Percentiles rank a stretch among this genome's conserved stretches.
phyloP scores from a whole-genome alignment of 2,329 filamentous ascomycete species.

The Cordyceps militaris region DNA sequence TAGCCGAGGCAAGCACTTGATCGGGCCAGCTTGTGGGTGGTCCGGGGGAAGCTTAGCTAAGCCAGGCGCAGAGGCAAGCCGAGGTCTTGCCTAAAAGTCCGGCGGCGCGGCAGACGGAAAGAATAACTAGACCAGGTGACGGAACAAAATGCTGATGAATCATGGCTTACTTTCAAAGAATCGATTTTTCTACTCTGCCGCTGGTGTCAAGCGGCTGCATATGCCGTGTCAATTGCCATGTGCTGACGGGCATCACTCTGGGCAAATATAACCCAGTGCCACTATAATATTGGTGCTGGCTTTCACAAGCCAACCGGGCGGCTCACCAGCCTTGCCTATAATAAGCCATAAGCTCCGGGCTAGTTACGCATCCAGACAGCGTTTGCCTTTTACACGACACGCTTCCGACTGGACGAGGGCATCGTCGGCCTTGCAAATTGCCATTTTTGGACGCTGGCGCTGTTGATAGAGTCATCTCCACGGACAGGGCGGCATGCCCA shows the following conservation, averaged over 20 bases:
- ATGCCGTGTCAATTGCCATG: not conserved
- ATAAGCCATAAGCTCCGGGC: not conserved
- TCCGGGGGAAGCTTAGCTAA: conserved; percentile 8
- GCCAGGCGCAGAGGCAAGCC: not conserved
- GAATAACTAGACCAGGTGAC: not conserved
- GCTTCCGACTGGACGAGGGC: not conserved
- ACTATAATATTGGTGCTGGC: no score
- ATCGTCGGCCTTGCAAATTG: not conserved
- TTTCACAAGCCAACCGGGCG: not conserved
- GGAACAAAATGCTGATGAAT: not conserved
- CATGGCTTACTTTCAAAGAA: not conserved
- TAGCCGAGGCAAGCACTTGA: conserved; percentile 23
- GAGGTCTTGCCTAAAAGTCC: conserved; percentile 11
- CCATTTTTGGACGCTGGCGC: not conserved
- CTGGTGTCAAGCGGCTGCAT: not conserved
- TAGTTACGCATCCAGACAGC: not conserved
- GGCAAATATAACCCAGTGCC: not conserved
- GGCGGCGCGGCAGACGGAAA: not conserved
- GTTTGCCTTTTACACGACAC: not conserved
- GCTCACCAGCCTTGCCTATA: not conserved
- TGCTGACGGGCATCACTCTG: not conserved
- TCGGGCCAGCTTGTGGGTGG: conserved; percentile 2
- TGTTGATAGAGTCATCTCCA: not conserved
- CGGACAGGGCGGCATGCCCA: not conserved
- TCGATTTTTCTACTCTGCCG: not conserved